Evolutionary conservation across 371 early-diverging fungal species (phyloP), one percentile per base, ranked within the genome.

Genomic region (Sporodiniella umbellata): DNA sequence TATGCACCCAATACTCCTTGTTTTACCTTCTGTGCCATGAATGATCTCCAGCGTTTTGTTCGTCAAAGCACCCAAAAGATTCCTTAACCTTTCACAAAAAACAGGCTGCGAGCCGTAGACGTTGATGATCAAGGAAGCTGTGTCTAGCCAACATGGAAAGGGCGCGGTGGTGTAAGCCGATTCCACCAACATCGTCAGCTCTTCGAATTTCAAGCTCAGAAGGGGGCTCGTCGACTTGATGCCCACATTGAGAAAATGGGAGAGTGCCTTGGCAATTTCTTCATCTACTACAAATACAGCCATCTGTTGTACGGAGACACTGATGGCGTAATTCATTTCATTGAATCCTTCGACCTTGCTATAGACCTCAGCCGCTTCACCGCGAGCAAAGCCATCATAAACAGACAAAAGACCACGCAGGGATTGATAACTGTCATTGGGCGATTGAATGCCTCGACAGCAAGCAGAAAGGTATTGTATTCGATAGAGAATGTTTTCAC

Each of bases 111-210:
- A 70, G 12, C 84, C 84, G 48, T 82, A 82, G 0, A 81, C 84
- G 0, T 81, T 78, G 33, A 82, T 74, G 24, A 79, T 54, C 31
- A 70, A 64, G 8, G 77, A 61, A 1, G 78, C 71, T 2, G 78
- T 79, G 54, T 83, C 78, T 18, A 85, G 56, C 81, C 79, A 83
- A 44, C 69, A 80, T 4, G 79, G 55, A 47, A 67, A 72, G 4
- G 70, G 72, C 6, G 70, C 51, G n/a, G 52, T 53, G 23, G 45
- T 61, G 39, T 75, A 83, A 42, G 71, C 68, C 1, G 67, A 53
- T 25, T 72, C 67, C 12, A 78, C 54, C 12, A 80, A 35, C 1
- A 38, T 24, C 11, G 64, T 54, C 14, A 80, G 40, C 7, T 66
- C 57, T 4, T 61, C 58, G 47, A 82, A 77, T 1, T 62, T 62